These are phyloP conservation scores for Lolium perenne DNA, from an alignment of 176 grass and related monocot species.

Conservation along the genomic window DNA sequence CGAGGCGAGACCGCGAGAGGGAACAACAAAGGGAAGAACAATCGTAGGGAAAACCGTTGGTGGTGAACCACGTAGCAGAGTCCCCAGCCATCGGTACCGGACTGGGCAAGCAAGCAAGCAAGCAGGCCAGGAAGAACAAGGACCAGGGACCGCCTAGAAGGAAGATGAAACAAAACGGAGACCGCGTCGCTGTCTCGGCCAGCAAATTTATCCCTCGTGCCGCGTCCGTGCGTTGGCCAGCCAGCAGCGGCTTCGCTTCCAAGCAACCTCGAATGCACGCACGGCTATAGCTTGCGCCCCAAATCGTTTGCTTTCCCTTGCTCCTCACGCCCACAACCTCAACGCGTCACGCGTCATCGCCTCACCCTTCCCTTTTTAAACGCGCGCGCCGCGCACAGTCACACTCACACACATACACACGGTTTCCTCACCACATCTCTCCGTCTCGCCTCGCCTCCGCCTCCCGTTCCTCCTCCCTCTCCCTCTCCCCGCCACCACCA, in stretches of 20 bases:
- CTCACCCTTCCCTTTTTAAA: neutral
- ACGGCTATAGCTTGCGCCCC: neutral
- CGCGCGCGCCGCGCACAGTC: neutral
- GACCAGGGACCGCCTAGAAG: neutral
- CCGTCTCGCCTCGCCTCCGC: neutral
- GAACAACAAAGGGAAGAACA: no score
- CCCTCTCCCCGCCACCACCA: neutral
- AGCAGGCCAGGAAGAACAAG: no score
- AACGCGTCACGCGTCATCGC: neutral
- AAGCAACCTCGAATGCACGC: neutral
- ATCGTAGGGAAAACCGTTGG: no score
- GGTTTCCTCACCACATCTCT: neutral
- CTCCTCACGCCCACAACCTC: constrained; percentile 14
- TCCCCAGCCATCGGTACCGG: no score
- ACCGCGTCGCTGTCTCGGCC: neutral
- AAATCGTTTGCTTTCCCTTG: neutral
- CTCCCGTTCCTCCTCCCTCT: neutral
- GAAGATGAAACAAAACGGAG: neutral
- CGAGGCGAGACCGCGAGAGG: no score
- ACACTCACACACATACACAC: neutral
- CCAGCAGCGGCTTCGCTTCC: neutral
- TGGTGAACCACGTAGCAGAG: no score
- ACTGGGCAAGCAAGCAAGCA: no score
- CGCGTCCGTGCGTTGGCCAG: constrained; percentile 1
- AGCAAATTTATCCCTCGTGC: neutral